Evolutionary conservation across 371 early-diverging fungal genomes (phyloP).

Genomic region (Zychaea mexicana): DNA sequence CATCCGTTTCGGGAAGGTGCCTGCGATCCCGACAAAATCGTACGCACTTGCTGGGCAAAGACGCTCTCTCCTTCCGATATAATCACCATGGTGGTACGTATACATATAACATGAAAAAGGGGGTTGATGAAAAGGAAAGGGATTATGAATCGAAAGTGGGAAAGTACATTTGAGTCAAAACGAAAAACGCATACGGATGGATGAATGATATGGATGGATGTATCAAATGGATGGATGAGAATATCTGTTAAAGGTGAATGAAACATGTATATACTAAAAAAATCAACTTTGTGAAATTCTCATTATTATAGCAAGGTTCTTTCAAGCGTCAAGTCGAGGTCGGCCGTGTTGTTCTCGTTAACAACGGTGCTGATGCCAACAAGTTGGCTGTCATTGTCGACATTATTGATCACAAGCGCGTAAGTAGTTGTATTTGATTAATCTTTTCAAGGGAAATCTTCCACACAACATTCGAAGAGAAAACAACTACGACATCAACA

Average conservation of each 20-base stretch:
- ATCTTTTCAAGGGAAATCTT: background rate
- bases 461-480: background rate
- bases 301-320: conserved; percentile 59
- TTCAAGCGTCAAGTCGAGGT: conserved; percentile 96
- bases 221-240: background rate
- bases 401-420: conserved; percentile 98
- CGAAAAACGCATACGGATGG: background rate
- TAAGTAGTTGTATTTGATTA: conserved; percentile 23
- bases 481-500: no score
- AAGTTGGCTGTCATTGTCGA: conserved; percentile 98
- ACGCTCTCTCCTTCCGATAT: background rate
- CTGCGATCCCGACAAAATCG: no score
- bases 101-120: background rate
- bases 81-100: background rate
- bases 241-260: no score
- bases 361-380: conserved; percentile 91
- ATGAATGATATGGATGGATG: background rate
- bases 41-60: background rate
- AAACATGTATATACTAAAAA: no score
- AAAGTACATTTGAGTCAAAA: no score
- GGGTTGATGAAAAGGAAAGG: background rate
- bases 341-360: conserved; percentile 97
- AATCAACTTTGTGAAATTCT: background rate
- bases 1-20: no score
- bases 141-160: no score